Percentiles rank a stretch among this genome's conserved stretches.
These are phyloP conservation scores for Acmispon strigosus DNA, from an alignment of 306 rosid genomes.

Conservation along the genomic window DNA sequence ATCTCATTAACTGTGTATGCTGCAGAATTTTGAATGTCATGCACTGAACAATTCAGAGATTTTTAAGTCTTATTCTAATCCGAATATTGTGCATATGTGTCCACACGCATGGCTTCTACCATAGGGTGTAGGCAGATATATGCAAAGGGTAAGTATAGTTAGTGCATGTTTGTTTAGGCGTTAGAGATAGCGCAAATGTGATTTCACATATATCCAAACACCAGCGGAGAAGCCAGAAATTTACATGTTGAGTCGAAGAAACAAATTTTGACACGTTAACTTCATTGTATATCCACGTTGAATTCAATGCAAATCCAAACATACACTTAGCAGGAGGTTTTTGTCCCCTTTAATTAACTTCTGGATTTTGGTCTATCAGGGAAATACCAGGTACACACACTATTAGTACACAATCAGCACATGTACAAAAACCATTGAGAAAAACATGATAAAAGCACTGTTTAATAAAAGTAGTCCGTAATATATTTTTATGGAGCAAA, in stretches of 20 bases:
- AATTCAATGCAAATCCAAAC: too few relatives aligned
- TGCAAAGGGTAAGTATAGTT: not conserved
- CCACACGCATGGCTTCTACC: not conserved
- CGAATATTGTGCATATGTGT: too few relatives aligned
- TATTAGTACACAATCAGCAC: not conserved
- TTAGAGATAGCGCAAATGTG: too few relatives aligned
- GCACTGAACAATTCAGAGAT: not conserved
- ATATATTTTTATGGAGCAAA: not conserved
- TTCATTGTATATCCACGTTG: too few relatives aligned
- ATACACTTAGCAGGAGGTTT: not conserved
- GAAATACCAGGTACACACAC: slow-evolving; percentile 4
- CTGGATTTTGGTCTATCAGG: not conserved
- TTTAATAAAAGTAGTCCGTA: not conserved
- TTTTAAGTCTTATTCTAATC: not conserved
- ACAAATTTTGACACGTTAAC: too few relatives aligned
- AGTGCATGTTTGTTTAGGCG: too few relatives aligned
- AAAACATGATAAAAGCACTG: not conserved
- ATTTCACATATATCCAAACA: too few relatives aligned
- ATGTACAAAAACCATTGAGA: slow-evolving; percentile 4
- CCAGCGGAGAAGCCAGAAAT: too few relatives aligned
- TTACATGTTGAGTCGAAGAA: too few relatives aligned
- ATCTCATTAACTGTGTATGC: not conserved
- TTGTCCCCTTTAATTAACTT: not conserved
- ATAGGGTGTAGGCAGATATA: not conserved
- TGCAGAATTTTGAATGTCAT: not conserved